Conservation (phyloP, 805 yeast species). For the Monosporozyma servazzii region DNA sequence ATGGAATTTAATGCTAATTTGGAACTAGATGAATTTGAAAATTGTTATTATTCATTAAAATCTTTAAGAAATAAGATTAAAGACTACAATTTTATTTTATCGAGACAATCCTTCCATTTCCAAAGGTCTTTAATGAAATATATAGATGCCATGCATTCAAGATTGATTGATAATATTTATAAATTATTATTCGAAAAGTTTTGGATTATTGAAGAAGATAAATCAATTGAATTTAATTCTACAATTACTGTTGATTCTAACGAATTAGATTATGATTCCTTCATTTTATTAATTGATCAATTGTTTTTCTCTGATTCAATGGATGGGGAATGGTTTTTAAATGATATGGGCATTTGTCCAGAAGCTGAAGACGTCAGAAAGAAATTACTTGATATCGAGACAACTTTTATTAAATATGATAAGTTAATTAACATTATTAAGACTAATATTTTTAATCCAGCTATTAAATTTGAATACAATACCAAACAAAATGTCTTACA, state of each 20-base stretch:
- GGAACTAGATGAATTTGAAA: slow-evolving; percentile 23
- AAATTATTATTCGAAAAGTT: slow-evolving; percentile 14
- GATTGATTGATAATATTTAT: slow-evolving; percentile 14
- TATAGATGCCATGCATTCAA: slow-evolving; percentile 22
- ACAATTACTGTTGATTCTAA: slow-evolving; percentile 1
- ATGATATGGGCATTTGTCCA: slow-evolving; percentile 17
- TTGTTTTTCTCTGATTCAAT: slow-evolving; percentile 12
- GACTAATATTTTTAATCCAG: slow-evolving; percentile 12
- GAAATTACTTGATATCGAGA: slow-evolving; percentile 10
- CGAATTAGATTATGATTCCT: slow-evolving; percentile 13
- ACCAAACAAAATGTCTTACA: neutral
- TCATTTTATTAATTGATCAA: slow-evolving; percentile 12
- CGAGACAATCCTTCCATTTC: slow-evolving; percentile 20
- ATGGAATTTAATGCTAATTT: slow-evolving; percentile 25
- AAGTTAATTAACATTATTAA: slow-evolving; percentile 11
- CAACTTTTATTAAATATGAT: slow-evolving; percentile 12
- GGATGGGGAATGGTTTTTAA: slow-evolving; percentile 18
- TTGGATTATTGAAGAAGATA: slow-evolving; percentile 15
- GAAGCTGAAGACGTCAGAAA: slow-evolving; percentile 16
- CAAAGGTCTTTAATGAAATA: slow-evolving; percentile 21
- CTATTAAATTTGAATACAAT: slow-evolving; percentile 6
- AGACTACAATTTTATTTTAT: slow-evolving; percentile 7
- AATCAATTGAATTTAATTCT: slow-evolving; percentile 9
- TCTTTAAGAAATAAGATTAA: slow-evolving; percentile 19
- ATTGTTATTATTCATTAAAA: slow-evolving; percentile 26